Conservation (phyloP, 495 filamentous ascomycete species). For the Penicillium macrosclerotiorum region DNA sequence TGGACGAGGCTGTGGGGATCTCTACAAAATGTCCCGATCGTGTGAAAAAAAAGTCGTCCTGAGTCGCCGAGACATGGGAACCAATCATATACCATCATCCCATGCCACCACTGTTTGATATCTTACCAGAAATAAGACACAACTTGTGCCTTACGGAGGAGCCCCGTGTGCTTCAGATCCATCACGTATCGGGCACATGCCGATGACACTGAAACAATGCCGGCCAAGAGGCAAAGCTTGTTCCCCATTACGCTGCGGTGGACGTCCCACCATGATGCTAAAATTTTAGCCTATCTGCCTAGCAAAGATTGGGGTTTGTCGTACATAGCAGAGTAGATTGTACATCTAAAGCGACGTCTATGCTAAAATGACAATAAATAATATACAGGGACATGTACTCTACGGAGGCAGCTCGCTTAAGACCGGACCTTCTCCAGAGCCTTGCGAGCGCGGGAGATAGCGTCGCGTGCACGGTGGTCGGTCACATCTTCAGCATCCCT, state of each 20-base stretch:
- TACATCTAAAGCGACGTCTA: slow-evolving; percentile 20
- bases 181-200: neutral
- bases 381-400: slow-evolving; percentile 6
- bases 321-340: slow-evolving; percentile 23
- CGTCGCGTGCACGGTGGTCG: slow-evolving; percentile 46
- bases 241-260: neutral
- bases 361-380: slow-evolving; percentile 18
- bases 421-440: slow-evolving; percentile 48
- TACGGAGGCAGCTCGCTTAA: slow-evolving; percentile 9
- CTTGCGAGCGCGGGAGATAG: slow-evolving; percentile 52
- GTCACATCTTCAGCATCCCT: slow-evolving; percentile 33
- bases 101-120: too few species aligned
- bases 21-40: too few species aligned
- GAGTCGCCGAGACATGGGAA: too few species aligned
- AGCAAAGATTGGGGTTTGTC: neutral
- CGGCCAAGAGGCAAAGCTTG: neutral
- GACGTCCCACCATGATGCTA: too few species aligned
- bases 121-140: too few species aligned
- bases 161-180: neutral
- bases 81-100: too few species aligned
- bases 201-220: neutral
- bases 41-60: too few species aligned
- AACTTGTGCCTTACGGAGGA: neutral
- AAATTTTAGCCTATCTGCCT: too few species aligned
- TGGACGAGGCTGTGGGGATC: too few species aligned